Evolutionary conservation across 2,329 filamentous ascomycete genomes (phyloP).

Genomic region (Parastagonospora nodorum): DNA sequence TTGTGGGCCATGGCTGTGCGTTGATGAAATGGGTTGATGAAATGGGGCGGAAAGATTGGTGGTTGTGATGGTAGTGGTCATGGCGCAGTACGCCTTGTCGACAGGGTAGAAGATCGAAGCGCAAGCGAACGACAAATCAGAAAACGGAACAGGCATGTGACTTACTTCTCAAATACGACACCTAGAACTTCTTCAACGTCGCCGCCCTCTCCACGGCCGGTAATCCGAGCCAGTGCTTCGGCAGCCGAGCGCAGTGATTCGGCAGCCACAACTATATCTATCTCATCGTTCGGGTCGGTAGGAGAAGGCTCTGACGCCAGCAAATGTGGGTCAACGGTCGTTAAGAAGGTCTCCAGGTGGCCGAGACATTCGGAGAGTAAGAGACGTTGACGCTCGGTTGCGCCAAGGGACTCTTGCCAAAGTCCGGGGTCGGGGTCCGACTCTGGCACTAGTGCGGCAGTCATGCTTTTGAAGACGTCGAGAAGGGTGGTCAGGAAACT

Average conservation of each 20-base stretch:
- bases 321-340: conserved; percentile 53
- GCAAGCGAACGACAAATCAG: conserved; percentile 2
- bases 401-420: conserved; percentile 83
- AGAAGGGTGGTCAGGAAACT: conserved; percentile 70
- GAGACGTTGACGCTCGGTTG: conserved; percentile 86
- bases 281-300: conserved; percentile 50
- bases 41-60: conserved; percentile 5
- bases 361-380: conserved; percentile 74
- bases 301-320: conserved; percentile 5
- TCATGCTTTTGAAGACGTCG: conserved; percentile 72
- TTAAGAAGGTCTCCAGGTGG: conserved; percentile 75
- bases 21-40: conserved; percentile 2
- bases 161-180: conserved; percentile 96
- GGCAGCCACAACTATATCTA: conserved; percentile 87
- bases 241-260: conserved; percentile 73
- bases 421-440: conserved; percentile 63
- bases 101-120: neutral
- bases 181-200: conserved; percentile 96
- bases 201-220: conserved; percentile 79
- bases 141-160: conserved; percentile 25
- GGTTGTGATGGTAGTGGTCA: neutral
- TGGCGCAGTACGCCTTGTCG: neutral
- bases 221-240: conserved; percentile 71
- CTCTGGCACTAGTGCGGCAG: conserved; percentile 55
- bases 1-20: conserved; percentile 10